phyloP scores from a whole-genome alignment of 257 asterid species.

The Solanum acaule region DNA sequence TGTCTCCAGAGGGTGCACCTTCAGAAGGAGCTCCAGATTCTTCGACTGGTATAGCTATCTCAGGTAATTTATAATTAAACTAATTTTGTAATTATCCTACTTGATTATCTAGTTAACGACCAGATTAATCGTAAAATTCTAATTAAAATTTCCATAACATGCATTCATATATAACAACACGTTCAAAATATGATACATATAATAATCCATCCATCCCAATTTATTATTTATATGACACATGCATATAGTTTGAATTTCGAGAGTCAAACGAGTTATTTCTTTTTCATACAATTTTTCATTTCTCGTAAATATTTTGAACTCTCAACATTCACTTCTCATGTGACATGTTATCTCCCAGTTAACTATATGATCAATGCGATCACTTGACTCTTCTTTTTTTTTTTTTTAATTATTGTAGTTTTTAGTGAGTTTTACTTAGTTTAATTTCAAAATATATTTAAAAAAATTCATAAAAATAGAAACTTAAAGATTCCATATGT shows the following conservation, averaged over 20 bases:
- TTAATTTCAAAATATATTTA: no score
- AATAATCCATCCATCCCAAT: not conserved
- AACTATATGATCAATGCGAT: not conserved
- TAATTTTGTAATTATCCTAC: not conserved
- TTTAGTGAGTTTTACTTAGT: not conserved
- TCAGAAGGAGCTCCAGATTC: slow-evolving; percentile 24
- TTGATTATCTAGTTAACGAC: not conserved
- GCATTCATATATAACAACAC: not conserved
- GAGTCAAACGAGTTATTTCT: not conserved
- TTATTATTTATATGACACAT: no score
- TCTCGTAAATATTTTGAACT: no score
- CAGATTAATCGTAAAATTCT: not conserved
- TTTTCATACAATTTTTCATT: no score
- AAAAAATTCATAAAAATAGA: no score
- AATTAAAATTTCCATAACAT: not conserved
- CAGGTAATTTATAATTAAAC: slow-evolving; percentile 23
- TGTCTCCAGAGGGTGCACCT: slow-evolving; percentile 52
- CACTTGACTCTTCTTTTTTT: no score
- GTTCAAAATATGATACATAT: not conserved
- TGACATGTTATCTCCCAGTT: not conserved
- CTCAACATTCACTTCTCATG: no score
- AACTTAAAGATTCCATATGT: not conserved
- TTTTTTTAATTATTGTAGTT: no score
- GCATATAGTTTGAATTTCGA: rapidly evolving
- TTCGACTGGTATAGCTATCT: slow-evolving; percentile 21